These are phyloP conservation scores for Glonium stellatum DNA, from an alignment of 495 filamentous ascomycete species.

Conservation along the genomic window DNA sequence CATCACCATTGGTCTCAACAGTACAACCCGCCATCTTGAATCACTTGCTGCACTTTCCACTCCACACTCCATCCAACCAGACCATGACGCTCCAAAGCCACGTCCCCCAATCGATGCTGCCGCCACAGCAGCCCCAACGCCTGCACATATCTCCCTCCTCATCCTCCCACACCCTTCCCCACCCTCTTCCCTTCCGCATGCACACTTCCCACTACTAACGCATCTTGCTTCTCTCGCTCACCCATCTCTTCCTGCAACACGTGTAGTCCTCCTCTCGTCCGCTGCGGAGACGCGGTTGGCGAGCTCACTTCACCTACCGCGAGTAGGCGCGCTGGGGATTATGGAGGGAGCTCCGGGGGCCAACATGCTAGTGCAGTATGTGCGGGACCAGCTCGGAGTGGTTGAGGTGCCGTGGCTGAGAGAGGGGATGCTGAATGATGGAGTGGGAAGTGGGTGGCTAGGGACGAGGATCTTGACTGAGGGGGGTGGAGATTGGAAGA, in stretches of 20 bases:
- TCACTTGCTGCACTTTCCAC: slow-evolving; percentile 26
- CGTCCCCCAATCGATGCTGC: no score
- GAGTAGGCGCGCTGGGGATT: slow-evolving; percentile 54
- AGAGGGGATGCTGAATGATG: slow-evolving; percentile 25
- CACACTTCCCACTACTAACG: slow-evolving; percentile 47
- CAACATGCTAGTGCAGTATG: slow-evolving; percentile 45
- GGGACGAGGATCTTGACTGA: neutral
- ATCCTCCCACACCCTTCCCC: slow-evolving; percentile 17
- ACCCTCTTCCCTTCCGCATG: slow-evolving; percentile 46
- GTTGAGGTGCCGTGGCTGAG: slow-evolving; percentile 37
- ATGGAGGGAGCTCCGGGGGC: slow-evolving; percentile 43
- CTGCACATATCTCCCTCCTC: slow-evolving; percentile 11
- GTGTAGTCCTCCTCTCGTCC: slow-evolving; percentile 51
- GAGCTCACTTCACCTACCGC: slow-evolving; percentile 47
- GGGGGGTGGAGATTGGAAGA: slow-evolving; percentile 11
- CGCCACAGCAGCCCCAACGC: neutral
- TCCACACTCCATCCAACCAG: neutral
- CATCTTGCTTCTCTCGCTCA: slow-evolving; percentile 39
- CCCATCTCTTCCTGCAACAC: slow-evolving; percentile 46
- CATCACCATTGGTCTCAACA: slow-evolving; percentile 53
- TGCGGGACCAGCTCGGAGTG: slow-evolving; percentile 41
- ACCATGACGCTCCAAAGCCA: neutral
- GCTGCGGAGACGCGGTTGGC: slow-evolving; percentile 46
- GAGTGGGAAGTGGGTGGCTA: slow-evolving; percentile 12
- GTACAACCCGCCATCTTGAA: slow-evolving; percentile 50